These are phyloP conservation scores for Trichoderma gracile DNA, from an alignment of 2,329 filamentous ascomycete genomes.

Conservation along the genomic window DNA sequence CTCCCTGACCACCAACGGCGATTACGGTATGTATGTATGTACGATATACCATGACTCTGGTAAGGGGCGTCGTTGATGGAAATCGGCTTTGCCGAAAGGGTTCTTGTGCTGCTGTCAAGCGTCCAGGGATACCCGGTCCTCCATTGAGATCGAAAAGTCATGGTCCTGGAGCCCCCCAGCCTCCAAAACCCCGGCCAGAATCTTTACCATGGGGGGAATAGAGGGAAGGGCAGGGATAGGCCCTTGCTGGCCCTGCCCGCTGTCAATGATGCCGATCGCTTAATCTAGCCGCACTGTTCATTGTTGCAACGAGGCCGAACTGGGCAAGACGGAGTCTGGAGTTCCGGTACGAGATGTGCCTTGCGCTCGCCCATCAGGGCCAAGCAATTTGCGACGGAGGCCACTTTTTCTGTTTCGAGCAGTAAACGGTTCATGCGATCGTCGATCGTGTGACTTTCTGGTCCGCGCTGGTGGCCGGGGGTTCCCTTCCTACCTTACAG, in stretches of 20 bases:
- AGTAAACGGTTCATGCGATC: conserved; percentile 24
- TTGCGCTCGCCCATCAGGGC: not conserved
- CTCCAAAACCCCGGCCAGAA: not conserved
- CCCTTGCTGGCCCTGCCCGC: conserved; percentile 18
- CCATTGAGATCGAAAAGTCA: conserved; percentile 2
- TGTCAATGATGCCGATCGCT: conserved; percentile 23
- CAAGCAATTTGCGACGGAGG: conserved; percentile 22
- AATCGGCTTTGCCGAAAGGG: conserved; percentile 20
- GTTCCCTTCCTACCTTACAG: not conserved
- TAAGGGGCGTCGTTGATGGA: conserved; percentile 11
- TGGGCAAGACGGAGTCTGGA: not conserved
- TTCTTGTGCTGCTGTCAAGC: not conserved
- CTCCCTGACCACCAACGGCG: conserved; percentile 4
- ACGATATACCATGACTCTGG: not conserved
- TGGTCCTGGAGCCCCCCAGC: not conserved
- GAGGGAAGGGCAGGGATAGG: not conserved
- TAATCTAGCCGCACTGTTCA: conserved; percentile 21
- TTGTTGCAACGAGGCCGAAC: conserved; percentile 4
- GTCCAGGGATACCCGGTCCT: conserved; percentile 9
- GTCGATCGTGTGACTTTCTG: conserved; percentile 22
- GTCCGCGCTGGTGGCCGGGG: not conserved
- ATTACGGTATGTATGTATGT: not conserved
- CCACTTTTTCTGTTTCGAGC: conserved; percentile 23
- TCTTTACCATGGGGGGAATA: not conserved
- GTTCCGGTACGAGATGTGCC: not conserved